Evolutionary conservation across 371 early-diverging fungal genomes (phyloP).

Genomic region (Lichtheimia ramosa): DNA sequence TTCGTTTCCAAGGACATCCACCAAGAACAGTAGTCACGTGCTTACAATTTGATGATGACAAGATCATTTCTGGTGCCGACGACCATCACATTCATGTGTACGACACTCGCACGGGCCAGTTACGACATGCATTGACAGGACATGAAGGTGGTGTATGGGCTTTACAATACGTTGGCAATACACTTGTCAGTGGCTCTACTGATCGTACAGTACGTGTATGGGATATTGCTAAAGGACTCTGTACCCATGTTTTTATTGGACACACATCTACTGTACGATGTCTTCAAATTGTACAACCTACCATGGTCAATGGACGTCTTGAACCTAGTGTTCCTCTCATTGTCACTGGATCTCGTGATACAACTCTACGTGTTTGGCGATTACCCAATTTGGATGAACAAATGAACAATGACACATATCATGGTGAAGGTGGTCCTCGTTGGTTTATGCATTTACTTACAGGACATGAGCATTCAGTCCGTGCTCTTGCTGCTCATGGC

Average conservation of each 20-base stretch:
- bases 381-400: slow-evolving; percentile 63
- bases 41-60: slow-evolving; percentile 90
- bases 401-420: slow-evolving; percentile 50
- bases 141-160: slow-evolving; percentile 99
- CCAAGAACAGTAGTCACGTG: slow-evolving; percentile 86
- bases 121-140: slow-evolving; percentile 72
- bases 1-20: slow-evolving; percentile 79
- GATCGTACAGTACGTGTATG: slow-evolving; percentile 97
- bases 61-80: slow-evolving; percentile 91
- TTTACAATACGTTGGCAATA: slow-evolving; percentile 83
- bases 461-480: slow-evolving; percentile 90
- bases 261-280: slow-evolving; percentile 97
- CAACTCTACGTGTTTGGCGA: slow-evolving; percentile 92
- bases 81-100: slow-evolving; percentile 87
- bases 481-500: slow-evolving; percentile 89
- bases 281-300: slow-evolving; percentile 83
- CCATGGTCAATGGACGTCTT: slow-evolving; percentile 36
- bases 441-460: slow-evolving; percentile 68
- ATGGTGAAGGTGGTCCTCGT: slow-evolving; percentile 43
- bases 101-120: slow-evolving; percentile 75
- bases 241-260: slow-evolving; percentile 88
- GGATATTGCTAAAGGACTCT: slow-evolving; percentile 89
- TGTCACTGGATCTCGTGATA: slow-evolving; percentile 97
- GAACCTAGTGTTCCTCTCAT: slow-evolving; percentile 76
- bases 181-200: slow-evolving; percentile 96